Percentiles rank a stretch among this genome's conserved stretches.
phyloP scores from a whole-genome alignment of 2,329 filamentous ascomycete species.

The Lachnellula hyalina region DNA sequence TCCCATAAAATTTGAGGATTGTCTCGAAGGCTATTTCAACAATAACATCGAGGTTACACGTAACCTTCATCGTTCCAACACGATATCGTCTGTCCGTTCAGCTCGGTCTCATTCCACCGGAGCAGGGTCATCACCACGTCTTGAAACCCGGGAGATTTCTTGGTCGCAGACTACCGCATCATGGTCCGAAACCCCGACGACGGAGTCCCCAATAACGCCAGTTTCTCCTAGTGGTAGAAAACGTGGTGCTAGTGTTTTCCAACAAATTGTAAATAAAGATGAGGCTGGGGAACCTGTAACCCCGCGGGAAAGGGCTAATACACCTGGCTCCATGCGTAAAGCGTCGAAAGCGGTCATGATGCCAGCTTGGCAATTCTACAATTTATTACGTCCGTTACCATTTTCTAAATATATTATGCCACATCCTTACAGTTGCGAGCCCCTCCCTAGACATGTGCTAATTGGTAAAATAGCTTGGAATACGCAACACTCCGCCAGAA shows the following conservation, averaged over 20 bases:
- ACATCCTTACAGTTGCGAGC: slow-evolving; percentile 10
- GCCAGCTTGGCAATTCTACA: slow-evolving; percentile 97
- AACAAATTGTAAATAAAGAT: slow-evolving; percentile 49
- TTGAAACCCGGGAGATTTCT: slow-evolving; percentile 23
- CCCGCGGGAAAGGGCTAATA: slow-evolving; percentile 1
- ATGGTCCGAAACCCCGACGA: slow-evolving; percentile 12
- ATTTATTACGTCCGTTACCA: slow-evolving; percentile 68
- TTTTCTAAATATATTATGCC: slow-evolving; percentile 21
- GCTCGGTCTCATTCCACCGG: slow-evolving; percentile 12
- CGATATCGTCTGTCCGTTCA: slow-evolving; percentile 36
- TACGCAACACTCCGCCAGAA: slow-evolving; percentile 55
- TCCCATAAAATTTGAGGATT: slow-evolving; percentile 78
- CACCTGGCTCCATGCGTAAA: slow-evolving; percentile 32
- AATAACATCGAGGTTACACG: slow-evolving; percentile 76
- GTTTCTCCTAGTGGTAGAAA: slow-evolving; percentile 15
- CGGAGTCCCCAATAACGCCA: slow-evolving; percentile 20
- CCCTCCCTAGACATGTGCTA: slow-evolving; percentile 27
- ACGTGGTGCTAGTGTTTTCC: slow-evolving; percentile 53
- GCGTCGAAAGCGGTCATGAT: slow-evolving; percentile 77
- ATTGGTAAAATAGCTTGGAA: slow-evolving; percentile 67
- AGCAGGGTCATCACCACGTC: slow-evolving; percentile 17
- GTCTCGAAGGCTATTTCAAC: slow-evolving; percentile 92
- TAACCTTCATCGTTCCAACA: slow-evolving; percentile 59
- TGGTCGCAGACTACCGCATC: slow-evolving; percentile 10
- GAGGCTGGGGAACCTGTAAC: slow-evolving; percentile 7